phyloP scores from a whole-genome alignment of 257 asterid species.

The Galeopsis tetrahit region DNA sequence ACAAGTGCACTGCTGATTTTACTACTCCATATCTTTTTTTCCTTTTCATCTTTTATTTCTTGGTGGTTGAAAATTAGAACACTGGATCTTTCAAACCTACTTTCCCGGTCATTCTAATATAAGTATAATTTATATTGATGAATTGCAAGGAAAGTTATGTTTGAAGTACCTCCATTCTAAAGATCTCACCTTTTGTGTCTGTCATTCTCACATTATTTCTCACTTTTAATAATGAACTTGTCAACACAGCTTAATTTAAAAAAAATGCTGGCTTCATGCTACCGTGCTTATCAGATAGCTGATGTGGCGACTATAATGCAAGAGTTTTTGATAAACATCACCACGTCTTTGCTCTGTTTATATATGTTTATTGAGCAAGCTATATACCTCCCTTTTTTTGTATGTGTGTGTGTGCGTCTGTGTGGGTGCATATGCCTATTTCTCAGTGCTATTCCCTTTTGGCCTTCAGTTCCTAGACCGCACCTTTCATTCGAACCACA shows the following conservation, averaged over 20 bases:
- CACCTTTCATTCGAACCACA: constrained; percentile 96
- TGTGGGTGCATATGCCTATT: background rate
- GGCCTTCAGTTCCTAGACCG: constrained; percentile 83
- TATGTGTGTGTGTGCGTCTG: background rate
- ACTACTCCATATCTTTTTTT: background rate
- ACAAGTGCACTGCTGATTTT: constrained; percentile 19
- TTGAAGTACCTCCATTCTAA: constrained; percentile 1
- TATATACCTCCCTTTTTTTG: background rate
- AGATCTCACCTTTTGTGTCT: background rate
- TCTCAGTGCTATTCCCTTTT: constrained; percentile 34
- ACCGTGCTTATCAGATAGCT: constrained; percentile 13
- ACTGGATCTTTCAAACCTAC: background rate
- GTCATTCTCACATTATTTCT: background rate
- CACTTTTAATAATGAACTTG: background rate
- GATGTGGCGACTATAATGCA: background rate
- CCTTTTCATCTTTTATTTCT: constrained; percentile 1
- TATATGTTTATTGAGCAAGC: constrained; percentile 14
- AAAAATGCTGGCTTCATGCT: constrained; percentile 25
- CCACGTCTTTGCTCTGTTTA: constrained; percentile 14
- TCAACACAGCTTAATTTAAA: constrained; percentile 6
- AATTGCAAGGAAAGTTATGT: background rate
- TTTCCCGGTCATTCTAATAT: background rate
- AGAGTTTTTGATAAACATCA: constrained; percentile 4
- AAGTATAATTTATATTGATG: background rate
- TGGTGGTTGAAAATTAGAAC: background rate